phyloP scores from a whole-genome alignment of 2,329 filamentous ascomycete genomes.

The Diaporthe batatas region DNA sequence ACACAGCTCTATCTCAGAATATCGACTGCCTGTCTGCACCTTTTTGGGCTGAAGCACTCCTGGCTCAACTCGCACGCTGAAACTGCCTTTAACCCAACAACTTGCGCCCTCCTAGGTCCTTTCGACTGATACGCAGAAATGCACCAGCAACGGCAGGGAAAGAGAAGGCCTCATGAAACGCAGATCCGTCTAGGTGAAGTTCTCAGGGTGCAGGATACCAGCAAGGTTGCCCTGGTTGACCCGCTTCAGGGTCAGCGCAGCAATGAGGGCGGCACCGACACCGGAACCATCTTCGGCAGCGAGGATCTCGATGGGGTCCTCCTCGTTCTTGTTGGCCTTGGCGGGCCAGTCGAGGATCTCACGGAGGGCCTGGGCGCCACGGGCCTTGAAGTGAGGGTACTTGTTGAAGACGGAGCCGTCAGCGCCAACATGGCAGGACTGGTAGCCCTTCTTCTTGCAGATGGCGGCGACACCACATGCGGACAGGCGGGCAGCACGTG shows the following conservation, averaged over 20 bases:
- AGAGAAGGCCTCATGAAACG: background rate
- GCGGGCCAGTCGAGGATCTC: slow-evolving; percentile 96
- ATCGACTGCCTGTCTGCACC: slow-evolving; percentile 79
- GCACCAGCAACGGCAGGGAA: background rate
- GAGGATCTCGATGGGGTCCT: slow-evolving; percentile 88
- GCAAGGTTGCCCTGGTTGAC: slow-evolving; percentile 73
- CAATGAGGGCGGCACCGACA: slow-evolving; percentile 97
- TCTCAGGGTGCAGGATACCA: slow-evolving; percentile 75
- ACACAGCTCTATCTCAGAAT: slow-evolving; percentile 62
- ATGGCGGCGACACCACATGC: slow-evolving; percentile 96
- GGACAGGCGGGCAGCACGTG: slow-evolving; percentile 91
- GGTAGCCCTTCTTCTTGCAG: slow-evolving; percentile 93
- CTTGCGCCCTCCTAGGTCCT: background rate
- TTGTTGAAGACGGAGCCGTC: slow-evolving; percentile 99
- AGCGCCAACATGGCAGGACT: slow-evolving; percentile 91
- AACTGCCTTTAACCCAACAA: background rate
- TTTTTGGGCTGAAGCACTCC: slow-evolving; percentile 71
- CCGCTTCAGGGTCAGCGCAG: slow-evolving; percentile 76
- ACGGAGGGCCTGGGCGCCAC: slow-evolving; percentile 87
- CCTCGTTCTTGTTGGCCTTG: slow-evolving; percentile 76
- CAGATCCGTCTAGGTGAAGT: slow-evolving; percentile 61
- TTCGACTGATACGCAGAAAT: slow-evolving; percentile 22
- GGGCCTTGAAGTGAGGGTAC: slow-evolving; percentile 97
- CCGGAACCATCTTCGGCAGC: slow-evolving; percentile 96
- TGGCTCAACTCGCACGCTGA: background rate